Evolutionary conservation across 805 yeast genomes (phyloP), one percentile per base, ranked within the genome.

Genomic region (Candida boidinii): DNA sequence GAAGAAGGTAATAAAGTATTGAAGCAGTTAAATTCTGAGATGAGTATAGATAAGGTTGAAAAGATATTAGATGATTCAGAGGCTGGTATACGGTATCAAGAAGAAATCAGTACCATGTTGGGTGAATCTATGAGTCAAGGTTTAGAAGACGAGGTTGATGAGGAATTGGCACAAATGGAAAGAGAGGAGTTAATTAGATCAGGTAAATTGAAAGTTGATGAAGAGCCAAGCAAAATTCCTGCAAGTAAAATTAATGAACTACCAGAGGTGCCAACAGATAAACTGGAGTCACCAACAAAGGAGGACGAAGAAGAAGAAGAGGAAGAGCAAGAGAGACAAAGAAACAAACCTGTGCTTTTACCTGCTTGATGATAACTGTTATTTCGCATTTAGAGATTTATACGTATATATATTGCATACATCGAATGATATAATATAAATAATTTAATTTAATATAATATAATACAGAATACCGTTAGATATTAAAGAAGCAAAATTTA

Each of bases 1-100:
- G 68, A 77, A 44, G 78, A 80, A 42, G 97, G 98, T 17, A 87
- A 82, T 49, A 59, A 67, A 32, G 84, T 85, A 10, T 68, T 92
- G 44, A 78, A 71, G 42, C 76, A 73, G 44, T 64, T 92, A 38
- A 92, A 92, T 53, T 60, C 62, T 30, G 96, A 90, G 46, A 73
- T 88, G 73, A 76, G 73, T 23, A 50, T 83, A 13, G 88, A 82
- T 21, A 73, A 73, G 44, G 80, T 87, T n/a, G 96, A 88, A 43
- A 70, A 67, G 47, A 66, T 90, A 3, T 60, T 90, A 70, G 96
- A 88, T 53, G 88, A 84, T 32, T 70, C 83, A 15, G 84, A 80
- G 29, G 95, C 85, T 16, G 94, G 90, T 30, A 65, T 78, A 12
- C 66, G 78, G 18, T 79, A 83, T 48, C 96, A 86, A 48, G 75